Evolutionary conservation across 192 early-diverging fungal species (phyloP), one percentile per base, ranked within the genome.

Genomic region (Gigaspora rosea): DNA sequence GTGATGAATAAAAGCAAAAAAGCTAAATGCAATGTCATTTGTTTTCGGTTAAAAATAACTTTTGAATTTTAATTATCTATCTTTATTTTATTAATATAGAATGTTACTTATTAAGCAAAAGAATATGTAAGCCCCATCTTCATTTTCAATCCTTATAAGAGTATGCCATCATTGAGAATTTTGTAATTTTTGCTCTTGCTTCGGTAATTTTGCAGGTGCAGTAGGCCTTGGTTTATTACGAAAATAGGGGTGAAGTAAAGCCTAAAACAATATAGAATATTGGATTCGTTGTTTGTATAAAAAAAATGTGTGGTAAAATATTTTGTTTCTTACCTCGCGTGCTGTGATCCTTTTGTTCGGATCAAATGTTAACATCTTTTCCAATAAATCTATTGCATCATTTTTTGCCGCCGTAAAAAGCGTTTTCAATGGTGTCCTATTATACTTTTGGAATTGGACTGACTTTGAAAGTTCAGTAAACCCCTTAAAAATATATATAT

Each of bases 341-440:
- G 95, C 91, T 2, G 92, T 91, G 74, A 94, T 86, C 80, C 98
- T 83, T 52, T 91, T 89, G 10, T 87, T 84, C 4, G 98, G 98
- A 79, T 96, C 92, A 83, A 91, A 98, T 20, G 85, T 80, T 51
- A 99, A 80, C 92, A 98, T 93, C 48, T 86, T 89, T 73, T 94
- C 94, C 73, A 99, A 81, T 35, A 99, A 78, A 80, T 91, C 92
- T 47, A 98, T 81, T 3, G 95, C 93, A 81, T 96, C 98, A 2
- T 84, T 80, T 20, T 88, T 87, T 6, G 98, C 94, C 20, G 95
- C 96, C 1, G 90, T 92, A 82, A 99, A 96, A 50, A 95, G 84
- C 6, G 85, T 82, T 49, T 85, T 72, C 18, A 96, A 82, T 12
- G 92, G 92, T 1, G 91, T 90, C 70, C 86, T 89, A 13, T 93